Percentiles rank a stretch among this genome's conserved stretches.
Conservation (phyloP, 2,329 filamentous ascomycete genomes). For the Pyricularia sp. region DNA sequence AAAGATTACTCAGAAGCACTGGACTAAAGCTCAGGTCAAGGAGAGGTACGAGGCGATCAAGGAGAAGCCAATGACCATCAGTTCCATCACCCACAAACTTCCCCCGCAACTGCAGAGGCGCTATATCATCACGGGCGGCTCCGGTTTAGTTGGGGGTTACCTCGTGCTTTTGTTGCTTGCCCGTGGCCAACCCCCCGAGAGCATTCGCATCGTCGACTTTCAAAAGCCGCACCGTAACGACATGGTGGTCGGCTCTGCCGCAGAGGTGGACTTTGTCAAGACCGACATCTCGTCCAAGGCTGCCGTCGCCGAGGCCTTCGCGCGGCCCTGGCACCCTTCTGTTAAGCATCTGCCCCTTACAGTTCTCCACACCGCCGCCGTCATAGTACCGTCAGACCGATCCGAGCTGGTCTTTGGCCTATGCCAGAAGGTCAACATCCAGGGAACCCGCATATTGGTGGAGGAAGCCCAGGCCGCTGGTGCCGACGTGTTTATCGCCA, state of each 20-base stretch:
- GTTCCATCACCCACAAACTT: constrained; percentile 14
- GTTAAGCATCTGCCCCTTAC: constrained; percentile 29
- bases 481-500: constrained; percentile 30
- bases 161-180: constrained; percentile 33
- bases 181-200: constrained; percentile 30
- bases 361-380: constrained; percentile 35
- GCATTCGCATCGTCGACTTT: constrained; percentile 35
- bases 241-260: constrained; percentile 21
- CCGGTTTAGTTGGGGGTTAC: constrained; percentile 31
- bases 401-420: constrained; percentile 23
- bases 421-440: constrained; percentile 29
- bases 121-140: constrained; percentile 24
- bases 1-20: constrained; percentile 15
- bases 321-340: constrained; percentile 25
- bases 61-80: constrained; percentile 14
- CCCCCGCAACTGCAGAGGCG: constrained; percentile 21
- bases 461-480: constrained; percentile 25
- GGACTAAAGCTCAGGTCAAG: constrained; percentile 18
- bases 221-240: constrained; percentile 23
- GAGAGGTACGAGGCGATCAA: constrained; percentile 19
- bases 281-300: constrained; percentile 29
- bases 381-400: constrained; percentile 30
- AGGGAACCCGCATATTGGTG: constrained; percentile 31
- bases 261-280: constrained; percentile 24
- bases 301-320: constrained; percentile 26